Percentiles rank a stretch among this genome's conserved stretches.
Evolutionary conservation across 345 rosid genomes (phyloP).

Genomic region (Dipteronia dyeriana): DNA sequence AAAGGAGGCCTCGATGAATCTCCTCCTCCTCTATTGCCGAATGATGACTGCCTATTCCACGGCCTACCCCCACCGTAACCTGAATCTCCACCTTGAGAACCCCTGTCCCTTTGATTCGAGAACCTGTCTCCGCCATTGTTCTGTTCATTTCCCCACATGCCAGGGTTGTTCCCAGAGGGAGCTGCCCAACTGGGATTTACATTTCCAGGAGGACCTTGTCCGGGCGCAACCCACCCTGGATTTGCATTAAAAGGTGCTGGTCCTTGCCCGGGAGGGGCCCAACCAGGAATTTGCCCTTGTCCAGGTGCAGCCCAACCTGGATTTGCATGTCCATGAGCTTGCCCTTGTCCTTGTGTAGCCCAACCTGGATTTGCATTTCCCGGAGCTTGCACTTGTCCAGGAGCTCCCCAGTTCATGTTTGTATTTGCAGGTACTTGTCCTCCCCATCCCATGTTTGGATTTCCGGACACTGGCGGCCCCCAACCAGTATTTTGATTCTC

Average conservation of each 20-base stretch:
- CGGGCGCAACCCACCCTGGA: slow-evolving; percentile 51
- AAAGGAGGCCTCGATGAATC: slow-evolving; percentile 39
- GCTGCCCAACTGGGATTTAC: slow-evolving; percentile 37
- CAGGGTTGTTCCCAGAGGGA: slow-evolving; percentile 48
- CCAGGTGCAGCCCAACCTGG: slow-evolving; percentile 58
- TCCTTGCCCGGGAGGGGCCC: slow-evolving; percentile 60
- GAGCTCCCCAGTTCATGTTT: slow-evolving; percentile 50
- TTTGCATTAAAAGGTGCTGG: slow-evolving; percentile 38
- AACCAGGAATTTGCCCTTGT: slow-evolving; percentile 44
- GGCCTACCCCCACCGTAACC: slow-evolving; percentile 57
- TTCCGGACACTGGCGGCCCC: slow-evolving; percentile 54
- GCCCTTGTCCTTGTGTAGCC: slow-evolving; percentile 56
- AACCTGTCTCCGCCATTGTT: slow-evolving; percentile 57
- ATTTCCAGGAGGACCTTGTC: slow-evolving; percentile 48
- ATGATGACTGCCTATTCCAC: slow-evolving; percentile 59
- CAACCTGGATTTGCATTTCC: slow-evolving; percentile 52
- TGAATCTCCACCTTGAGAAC: slow-evolving; percentile 49
- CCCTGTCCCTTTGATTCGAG: slow-evolving; percentile 42
- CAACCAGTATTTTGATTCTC: slow-evolving; percentile 56
- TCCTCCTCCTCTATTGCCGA: slow-evolving; percentile 34
- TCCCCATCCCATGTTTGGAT: slow-evolving; percentile 65
- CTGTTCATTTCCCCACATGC: slow-evolving; percentile 54
- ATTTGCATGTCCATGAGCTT: slow-evolving; percentile 49
- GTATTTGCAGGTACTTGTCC: slow-evolving; percentile 54
- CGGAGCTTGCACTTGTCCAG: slow-evolving; percentile 49